These are phyloP conservation scores for Camelina sativa DNA, from an alignment of 345 rosid species.

Conservation along the genomic window DNA sequence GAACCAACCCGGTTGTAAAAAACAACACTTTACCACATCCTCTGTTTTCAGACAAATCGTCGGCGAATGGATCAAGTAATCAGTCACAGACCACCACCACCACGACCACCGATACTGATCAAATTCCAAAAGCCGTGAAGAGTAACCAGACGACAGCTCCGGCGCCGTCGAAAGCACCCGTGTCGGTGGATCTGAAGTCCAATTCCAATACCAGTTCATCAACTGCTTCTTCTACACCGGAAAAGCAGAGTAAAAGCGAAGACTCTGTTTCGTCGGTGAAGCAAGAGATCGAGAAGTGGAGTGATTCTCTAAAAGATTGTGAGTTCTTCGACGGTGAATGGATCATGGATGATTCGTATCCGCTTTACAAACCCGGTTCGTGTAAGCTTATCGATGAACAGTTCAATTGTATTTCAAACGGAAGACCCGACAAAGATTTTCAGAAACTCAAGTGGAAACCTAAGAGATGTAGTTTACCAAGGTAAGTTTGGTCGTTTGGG, in stretches of 20 bases:
- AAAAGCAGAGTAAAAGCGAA: slow-evolving; percentile 47
- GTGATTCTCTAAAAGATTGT: slow-evolving; percentile 62
- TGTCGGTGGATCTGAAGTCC: slow-evolving; percentile 41
- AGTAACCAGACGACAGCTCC: slow-evolving; percentile 30
- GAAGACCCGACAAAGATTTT: slow-evolving; percentile 79
- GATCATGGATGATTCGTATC: slow-evolving; percentile 87
- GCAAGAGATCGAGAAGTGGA: slow-evolving; percentile 53
- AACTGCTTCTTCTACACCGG: slow-evolving; percentile 43
- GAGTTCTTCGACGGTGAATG: slow-evolving; percentile 90
- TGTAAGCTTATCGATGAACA: slow-evolving; percentile 87
- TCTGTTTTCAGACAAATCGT: slow-evolving; percentile 24
- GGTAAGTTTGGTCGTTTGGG: slow-evolving; percentile 53
- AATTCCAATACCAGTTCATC: slow-evolving; percentile 32
- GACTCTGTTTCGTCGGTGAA: slow-evolving; percentile 40
- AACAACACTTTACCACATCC: slow-evolving; percentile 31
- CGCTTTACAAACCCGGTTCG: slow-evolving; percentile 85
- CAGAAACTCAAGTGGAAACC: slow-evolving; percentile 93
- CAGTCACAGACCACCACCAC: slow-evolving; percentile 9
- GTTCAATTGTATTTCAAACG: slow-evolving; percentile 79
- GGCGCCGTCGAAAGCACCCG: slow-evolving; percentile 30
- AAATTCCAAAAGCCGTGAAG: slow-evolving; percentile 2
- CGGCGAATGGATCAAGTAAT: slow-evolving; percentile 23
- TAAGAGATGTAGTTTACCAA: slow-evolving; percentile 79
- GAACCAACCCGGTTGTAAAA: slow-evolving; percentile 7
- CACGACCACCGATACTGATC: slow-evolving; percentile 15